phyloP scores from a whole-genome alignment of 1,284 basidiomycete species.

The Fistulina hepatica region DNA sequence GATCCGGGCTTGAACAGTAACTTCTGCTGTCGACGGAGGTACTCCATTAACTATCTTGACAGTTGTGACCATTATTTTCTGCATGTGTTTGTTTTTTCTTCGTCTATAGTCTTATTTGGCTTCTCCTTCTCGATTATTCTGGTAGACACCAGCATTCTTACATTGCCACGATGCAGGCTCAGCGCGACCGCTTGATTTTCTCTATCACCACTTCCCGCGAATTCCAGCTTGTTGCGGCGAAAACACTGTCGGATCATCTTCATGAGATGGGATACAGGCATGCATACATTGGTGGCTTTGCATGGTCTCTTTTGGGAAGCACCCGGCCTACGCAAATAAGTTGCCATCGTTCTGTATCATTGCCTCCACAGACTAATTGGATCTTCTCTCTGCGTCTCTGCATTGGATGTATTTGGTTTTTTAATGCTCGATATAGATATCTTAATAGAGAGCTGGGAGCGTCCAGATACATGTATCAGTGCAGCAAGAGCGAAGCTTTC shows the following conservation, averaged over 20 bases:
- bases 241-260: constrained; percentile 11
- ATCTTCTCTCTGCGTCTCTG: constrained; percentile 1
- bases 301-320: constrained; percentile 25
- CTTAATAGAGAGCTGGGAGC: constrained; percentile 20
- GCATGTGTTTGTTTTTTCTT: too few relatives aligned
- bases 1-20: too few relatives aligned
- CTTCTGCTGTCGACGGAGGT: too few relatives aligned
- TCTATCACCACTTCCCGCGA: neutral
- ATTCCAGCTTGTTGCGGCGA: neutral
- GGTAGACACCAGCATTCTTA: too few relatives aligned
- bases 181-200: too few relatives aligned
- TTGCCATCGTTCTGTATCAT: constrained; percentile 8
- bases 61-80: too few relatives aligned
- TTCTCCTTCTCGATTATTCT: too few relatives aligned
- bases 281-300: constrained; percentile 27
- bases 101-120: too few relatives aligned
- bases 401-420: constrained; percentile 2
- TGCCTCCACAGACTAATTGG: neutral
- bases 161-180: too few relatives aligned
- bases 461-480: constrained; percentile 15
- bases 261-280: constrained; percentile 16
- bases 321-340: constrained; percentile 23
- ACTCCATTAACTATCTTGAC: too few relatives aligned
- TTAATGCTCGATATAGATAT: constrained; percentile 25
- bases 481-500: constrained; percentile 15